A percentile compares a stretch with the other conserved stretches of the same genome.
These are phyloP conservation scores for Punica granatum DNA, from an alignment of 345 rosid genomes.

Conservation along the genomic window DNA sequence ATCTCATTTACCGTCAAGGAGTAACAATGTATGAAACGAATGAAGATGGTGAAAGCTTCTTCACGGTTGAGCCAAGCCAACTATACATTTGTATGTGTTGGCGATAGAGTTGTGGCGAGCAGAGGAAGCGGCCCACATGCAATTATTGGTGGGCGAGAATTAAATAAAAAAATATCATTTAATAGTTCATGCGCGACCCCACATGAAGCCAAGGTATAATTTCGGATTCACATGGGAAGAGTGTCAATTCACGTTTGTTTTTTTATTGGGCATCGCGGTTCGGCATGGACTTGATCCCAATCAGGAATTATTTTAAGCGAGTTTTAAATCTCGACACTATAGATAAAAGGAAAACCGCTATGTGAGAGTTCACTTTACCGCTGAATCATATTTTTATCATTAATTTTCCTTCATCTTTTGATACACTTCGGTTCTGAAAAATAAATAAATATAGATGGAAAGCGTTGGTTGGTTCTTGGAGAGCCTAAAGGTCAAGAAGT, in stretches of 20 bases:
- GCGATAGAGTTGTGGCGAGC: not conserved
- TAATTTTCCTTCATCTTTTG: too few species aligned
- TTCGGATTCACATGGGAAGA: constrained; percentile 19
- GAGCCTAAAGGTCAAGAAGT: constrained; percentile 14
- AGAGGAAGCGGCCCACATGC: not conserved
- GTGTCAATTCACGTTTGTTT: not conserved
- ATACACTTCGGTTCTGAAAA: too few species aligned
- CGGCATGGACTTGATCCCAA: too few species aligned
- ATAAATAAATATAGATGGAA: not conserved
- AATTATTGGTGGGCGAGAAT: constrained; percentile 16
- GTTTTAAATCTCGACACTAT: too few species aligned
- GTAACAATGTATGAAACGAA: not conserved
- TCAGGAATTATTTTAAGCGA: too few species aligned
- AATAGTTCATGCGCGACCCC: constrained; percentile 21
- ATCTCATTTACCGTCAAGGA: constrained; percentile 8
- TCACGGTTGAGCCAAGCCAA: not conserved
- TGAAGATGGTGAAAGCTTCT: not conserved
- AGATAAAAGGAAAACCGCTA: too few species aligned
- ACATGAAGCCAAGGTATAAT: too few species aligned
- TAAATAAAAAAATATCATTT: constrained; percentile 4
- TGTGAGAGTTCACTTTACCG: too few species aligned
- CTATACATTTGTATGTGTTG: not conserved
- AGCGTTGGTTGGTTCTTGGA: constrained; percentile 13
- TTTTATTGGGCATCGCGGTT: too few species aligned
- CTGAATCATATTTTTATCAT: too few species aligned